Percentiles rank a stretch among this genome's conserved stretches.
Evolutionary conservation across 176 grass and related monocot species (phyloP).

Genomic region (Musa schizocarpa): DNA sequence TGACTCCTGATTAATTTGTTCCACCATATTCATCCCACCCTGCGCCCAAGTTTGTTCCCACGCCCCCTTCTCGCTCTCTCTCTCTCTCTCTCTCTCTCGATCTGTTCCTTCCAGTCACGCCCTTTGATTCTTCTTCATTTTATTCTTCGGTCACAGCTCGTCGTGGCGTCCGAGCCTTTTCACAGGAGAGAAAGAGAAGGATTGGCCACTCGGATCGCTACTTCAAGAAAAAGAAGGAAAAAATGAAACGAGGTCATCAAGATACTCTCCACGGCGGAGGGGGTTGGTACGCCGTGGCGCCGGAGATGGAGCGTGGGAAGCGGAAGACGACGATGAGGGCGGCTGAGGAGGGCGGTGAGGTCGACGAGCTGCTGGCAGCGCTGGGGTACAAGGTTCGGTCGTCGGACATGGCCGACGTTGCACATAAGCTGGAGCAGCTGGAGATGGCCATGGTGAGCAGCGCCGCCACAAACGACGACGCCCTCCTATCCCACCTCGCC

Average conservation of each 20-base stretch:
- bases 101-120: background rate
- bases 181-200: background rate
- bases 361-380: conserved; percentile 82
- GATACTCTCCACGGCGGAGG: conserved; percentile 33
- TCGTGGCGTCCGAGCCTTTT: background rate
- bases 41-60: background rate
- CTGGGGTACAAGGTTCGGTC: conserved; percentile 90
- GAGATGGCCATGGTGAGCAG: conserved; percentile 81
- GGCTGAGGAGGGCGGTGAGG: conserved; percentile 41
- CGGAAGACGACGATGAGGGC: conserved; percentile 2
- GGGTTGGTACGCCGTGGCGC: conserved; percentile 10
- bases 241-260: conserved; percentile 81
- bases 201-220: background rate
- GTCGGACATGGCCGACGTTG: conserved; percentile 96
- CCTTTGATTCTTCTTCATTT: background rate
- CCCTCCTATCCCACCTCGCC: background rate
- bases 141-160: background rate
- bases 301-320: conserved; percentile 33
- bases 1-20: background rate
- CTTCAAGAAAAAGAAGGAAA: background rate
- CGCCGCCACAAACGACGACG: conserved; percentile 25
- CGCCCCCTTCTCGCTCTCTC: background rate
- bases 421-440: conserved; percentile 95
- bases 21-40: background rate
- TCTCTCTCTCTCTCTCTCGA: background rate